Evolutionary conservation across 2,329 filamentous ascomycete species (phyloP).

Genomic region (Pestalotiopsis sp.): DNA sequence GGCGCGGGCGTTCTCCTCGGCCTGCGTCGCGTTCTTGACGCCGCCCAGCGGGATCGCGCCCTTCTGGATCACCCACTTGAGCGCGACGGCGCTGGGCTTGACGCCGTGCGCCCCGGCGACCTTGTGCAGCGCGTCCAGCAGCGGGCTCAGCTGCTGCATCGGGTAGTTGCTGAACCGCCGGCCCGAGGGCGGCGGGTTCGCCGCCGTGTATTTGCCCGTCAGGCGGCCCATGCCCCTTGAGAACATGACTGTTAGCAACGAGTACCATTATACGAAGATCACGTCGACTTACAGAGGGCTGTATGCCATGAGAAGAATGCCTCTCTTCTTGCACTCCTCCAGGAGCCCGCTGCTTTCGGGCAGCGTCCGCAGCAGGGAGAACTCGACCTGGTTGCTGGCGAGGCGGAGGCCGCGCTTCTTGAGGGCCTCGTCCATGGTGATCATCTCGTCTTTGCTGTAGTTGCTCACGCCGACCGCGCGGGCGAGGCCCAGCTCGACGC

Average conservation of each 20-base stretch:
- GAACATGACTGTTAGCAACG: not conserved
- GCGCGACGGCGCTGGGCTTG: constrained; percentile 38
- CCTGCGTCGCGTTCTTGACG: constrained; percentile 42
- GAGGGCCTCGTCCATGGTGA: constrained; percentile 43
- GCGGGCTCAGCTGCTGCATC: constrained; percentile 43
- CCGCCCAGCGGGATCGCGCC: constrained; percentile 44
- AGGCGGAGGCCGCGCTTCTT: constrained; percentile 39
- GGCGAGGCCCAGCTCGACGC: constrained; percentile 42
- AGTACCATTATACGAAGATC: too few relatives aligned
- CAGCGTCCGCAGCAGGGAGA: constrained; percentile 40
- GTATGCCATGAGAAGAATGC: constrained; percentile 44
- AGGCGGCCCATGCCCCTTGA: constrained; percentile 37
- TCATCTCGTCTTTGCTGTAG: constrained; percentile 42
- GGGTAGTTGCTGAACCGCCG: constrained; percentile 43
- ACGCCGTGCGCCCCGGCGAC: constrained; percentile 38
- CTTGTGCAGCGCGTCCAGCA: constrained; percentile 34
- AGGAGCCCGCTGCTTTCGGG: constrained; percentile 43
- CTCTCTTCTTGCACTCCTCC: constrained; percentile 39
- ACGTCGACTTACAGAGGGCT: constrained; percentile 30
- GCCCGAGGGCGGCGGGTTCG: constrained; percentile 37
- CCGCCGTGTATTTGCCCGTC: constrained; percentile 40
- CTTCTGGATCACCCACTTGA: constrained; percentile 48
- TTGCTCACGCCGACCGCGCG: constrained; percentile 46
- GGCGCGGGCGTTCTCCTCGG: constrained; percentile 38
- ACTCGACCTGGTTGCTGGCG: constrained; percentile 47